Conservation (phyloP, 2,329 filamentous ascomycete species). For the Exophiala xenobiotica region DNA sequence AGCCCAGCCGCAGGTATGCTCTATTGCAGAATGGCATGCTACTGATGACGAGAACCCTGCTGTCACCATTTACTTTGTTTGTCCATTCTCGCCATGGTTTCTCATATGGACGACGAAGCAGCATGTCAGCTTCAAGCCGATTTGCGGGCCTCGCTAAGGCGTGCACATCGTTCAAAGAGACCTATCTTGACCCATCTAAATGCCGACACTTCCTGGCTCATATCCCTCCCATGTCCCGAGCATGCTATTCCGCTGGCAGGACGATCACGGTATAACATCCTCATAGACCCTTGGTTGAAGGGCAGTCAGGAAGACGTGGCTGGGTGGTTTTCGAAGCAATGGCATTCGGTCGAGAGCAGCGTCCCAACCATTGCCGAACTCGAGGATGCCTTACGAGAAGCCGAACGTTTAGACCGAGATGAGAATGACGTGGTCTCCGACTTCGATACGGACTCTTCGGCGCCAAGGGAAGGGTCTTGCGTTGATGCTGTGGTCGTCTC, state of each 20-base stretch:
- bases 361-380: constrained; percentile 58
- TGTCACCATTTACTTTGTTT: too few species aligned
- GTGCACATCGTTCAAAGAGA: constrained; percentile 30
- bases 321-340: constrained; percentile 65
- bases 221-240: constrained; percentile 60
- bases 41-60: too few species aligned
- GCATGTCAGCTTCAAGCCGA: constrained; percentile 9
- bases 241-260: constrained; percentile 43
- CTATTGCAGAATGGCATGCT: too few species aligned
- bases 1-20: too few species aligned
- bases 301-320: constrained; percentile 64
- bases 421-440: constrained; percentile 27
- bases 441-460: background rate
- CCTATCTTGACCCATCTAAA: constrained; percentile 65
- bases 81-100: too few species aligned
- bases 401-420: constrained; percentile 45
- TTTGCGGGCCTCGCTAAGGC: constrained; percentile 6
- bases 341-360: constrained; percentile 56
- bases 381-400: constrained; percentile 50
- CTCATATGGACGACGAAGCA: constrained; percentile 2
- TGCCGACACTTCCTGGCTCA: constrained; percentile 65
- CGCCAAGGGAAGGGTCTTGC: constrained; percentile 32
- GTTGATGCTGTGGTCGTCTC: constrained; percentile 62
- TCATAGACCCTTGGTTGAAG: constrained; percentile 65
- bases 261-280: constrained; percentile 60